phyloP scores from a whole-genome alignment of 2,329 filamentous ascomycete species.

The Geoglossum cookeanum region DNA sequence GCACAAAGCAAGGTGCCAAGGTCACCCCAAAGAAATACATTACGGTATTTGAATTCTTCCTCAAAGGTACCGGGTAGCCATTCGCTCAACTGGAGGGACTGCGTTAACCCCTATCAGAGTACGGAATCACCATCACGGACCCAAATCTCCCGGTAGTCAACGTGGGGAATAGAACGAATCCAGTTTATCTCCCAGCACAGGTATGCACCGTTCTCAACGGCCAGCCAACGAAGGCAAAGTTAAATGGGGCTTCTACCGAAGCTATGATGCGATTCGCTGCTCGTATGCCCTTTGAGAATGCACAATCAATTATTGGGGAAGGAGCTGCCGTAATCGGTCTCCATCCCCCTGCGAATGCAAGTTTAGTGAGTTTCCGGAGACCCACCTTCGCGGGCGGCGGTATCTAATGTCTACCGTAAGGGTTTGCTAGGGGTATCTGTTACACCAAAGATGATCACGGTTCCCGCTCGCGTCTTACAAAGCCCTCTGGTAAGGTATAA shows the following conservation, averaged over 20 bases:
- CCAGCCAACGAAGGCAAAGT: constrained; percentile 5
- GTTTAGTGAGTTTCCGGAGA: constrained; percentile 8
- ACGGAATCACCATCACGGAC: not conserved
- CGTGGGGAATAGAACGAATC: constrained; percentile 1
- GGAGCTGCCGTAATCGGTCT: constrained; percentile 6
- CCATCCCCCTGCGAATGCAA: not conserved
- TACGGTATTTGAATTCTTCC: not conserved
- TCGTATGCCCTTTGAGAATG: constrained; percentile 7
- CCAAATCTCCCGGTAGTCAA: constrained; percentile 1
- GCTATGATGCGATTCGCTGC: constrained; percentile 8
- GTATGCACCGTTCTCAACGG: constrained; percentile 8
- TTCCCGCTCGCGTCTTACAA: constrained; percentile 48
- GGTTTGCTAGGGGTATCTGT: constrained; percentile 44
- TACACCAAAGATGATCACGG: constrained; percentile 43
- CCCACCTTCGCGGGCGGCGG: not conserved
- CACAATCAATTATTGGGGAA: constrained; percentile 5
- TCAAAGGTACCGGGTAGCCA: not conserved
- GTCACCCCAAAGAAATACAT: not conserved
- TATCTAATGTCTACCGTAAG: constrained; percentile 13
- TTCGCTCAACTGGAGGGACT: not conserved
- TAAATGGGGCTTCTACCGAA: constrained; percentile 4
- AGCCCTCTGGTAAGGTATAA: constrained; percentile 43
- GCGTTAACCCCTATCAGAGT: not conserved
- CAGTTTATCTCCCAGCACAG: constrained; percentile 7
- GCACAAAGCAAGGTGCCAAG: not conserved